Conservation (phyloP, 2,329 filamentous ascomycete genomes). For the Pestalotiopsis sp. region DNA sequence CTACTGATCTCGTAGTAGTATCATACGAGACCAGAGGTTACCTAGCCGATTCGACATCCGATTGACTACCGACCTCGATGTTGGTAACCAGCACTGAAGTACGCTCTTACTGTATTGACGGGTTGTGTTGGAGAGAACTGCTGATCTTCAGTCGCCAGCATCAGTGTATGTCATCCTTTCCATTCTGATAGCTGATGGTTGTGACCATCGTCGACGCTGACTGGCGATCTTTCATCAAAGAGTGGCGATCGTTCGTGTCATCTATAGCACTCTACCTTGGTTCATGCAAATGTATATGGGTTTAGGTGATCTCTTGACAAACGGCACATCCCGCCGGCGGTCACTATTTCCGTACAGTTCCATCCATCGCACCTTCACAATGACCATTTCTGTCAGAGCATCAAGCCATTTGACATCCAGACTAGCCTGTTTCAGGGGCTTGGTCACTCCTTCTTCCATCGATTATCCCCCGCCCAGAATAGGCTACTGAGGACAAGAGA, state of each 20-base stretch:
- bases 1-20: background rate
- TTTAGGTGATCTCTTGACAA: background rate
- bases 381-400: background rate
- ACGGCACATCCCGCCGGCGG: background rate
- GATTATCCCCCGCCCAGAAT: background rate
- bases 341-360: background rate
- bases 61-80: background rate
- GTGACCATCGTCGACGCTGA: background rate
- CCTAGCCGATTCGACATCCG: background rate
- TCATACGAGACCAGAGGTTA: background rate
- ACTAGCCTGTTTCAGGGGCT: background rate
- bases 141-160: background rate
- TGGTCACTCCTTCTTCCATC: background rate
- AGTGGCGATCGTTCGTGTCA: background rate
- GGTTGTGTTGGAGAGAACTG: background rate
- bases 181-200: background rate
- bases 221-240: background rate
- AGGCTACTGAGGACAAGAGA: no score
- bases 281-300: background rate
- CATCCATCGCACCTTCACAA: background rate
- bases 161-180: no score
- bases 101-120: background rate
- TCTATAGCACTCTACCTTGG: background rate
- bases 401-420: background rate
- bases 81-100: background rate